A percentile compares a stretch with the other conserved stretches of the same genome.
These are phyloP conservation scores for Jacaranda mimosifolia DNA, from an alignment of 257 asterid species.

Conservation along the genomic window DNA sequence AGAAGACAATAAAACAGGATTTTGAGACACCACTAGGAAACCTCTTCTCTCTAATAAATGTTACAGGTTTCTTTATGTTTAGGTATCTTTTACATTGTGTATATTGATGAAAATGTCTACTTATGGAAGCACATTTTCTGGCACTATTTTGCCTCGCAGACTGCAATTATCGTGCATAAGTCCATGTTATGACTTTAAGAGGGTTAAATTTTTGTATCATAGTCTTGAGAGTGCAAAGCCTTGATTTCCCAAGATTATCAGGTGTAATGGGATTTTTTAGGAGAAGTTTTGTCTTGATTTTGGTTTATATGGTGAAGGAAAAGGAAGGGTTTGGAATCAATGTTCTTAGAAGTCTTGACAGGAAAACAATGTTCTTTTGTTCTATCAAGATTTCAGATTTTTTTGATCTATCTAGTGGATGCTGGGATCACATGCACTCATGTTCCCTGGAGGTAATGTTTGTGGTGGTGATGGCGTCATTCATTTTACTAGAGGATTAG, in stretches of 20 bases:
- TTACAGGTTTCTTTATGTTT: background rate
- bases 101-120: no score
- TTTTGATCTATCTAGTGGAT: no score
- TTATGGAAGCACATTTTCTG: no score
- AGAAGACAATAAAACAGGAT: no score
- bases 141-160: no score
- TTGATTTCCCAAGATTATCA: no score
- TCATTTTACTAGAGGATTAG: slow-evolving; percentile 3
- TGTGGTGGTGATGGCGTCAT: background rate
- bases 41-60: background rate
- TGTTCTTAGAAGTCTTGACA: background rate
- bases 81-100: background rate
- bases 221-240: background rate
- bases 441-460: background rate
- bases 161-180: background rate
- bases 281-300: no score
- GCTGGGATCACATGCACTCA: background rate
- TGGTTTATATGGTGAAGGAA: no score
- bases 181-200: background rate
- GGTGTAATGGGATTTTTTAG: no score
- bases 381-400: background rate
- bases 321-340: background rate
- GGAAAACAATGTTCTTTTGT: background rate
- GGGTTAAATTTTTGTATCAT: background rate
- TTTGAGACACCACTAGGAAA: no score